A percentile compares a stretch with the other conserved stretches of the same genome.
Evolutionary conservation across 129 eudicot species (phyloP).

Genomic region (Scalesia atractyloides): DNA sequence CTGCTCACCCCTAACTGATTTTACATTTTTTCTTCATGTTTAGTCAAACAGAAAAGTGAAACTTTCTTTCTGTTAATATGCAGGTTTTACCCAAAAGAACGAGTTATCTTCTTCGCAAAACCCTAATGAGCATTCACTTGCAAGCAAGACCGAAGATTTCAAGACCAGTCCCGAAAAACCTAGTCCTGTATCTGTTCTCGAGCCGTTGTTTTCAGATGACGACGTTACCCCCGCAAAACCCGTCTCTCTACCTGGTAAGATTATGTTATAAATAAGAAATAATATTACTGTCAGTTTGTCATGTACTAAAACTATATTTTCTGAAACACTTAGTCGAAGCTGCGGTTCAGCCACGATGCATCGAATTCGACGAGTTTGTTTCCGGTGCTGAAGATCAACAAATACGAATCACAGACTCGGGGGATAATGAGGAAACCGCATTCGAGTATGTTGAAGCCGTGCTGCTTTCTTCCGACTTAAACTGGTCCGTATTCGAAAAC

Average conservation of each 20-base stretch:
- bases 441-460: constrained; percentile 93
- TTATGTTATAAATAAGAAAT: neutral
- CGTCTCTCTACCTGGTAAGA: constrained; percentile 57
- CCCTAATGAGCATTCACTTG: constrained; percentile 34
- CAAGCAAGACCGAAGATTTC: constrained; percentile 29
- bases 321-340: constrained; percentile 42
- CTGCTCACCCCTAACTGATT: neutral
- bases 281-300: neutral
- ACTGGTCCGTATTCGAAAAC: constrained; percentile 70
- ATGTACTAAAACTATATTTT: constrained; percentile 1
- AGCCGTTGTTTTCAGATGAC: constrained; percentile 68
- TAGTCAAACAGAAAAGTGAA: neutral
- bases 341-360: constrained; percentile 65
- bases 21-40: neutral
- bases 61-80: constrained; percentile 21
- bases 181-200: constrained; percentile 90
- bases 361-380: constrained; percentile 58
- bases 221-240: constrained; percentile 70
- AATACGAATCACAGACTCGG: constrained; percentile 45
- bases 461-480: constrained; percentile 74
- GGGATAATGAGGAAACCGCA: constrained; percentile 68
- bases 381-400: constrained; percentile 38
- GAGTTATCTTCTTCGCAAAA: constrained; percentile 37
- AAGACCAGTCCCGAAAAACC: constrained; percentile 43
- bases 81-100: constrained; percentile 50